Percentiles rank a stretch among this genome's conserved stretches.
Evolutionary conservation across 768 basidiomycete genomes (phyloP).

Genomic region (Clavulina sp.): DNA sequence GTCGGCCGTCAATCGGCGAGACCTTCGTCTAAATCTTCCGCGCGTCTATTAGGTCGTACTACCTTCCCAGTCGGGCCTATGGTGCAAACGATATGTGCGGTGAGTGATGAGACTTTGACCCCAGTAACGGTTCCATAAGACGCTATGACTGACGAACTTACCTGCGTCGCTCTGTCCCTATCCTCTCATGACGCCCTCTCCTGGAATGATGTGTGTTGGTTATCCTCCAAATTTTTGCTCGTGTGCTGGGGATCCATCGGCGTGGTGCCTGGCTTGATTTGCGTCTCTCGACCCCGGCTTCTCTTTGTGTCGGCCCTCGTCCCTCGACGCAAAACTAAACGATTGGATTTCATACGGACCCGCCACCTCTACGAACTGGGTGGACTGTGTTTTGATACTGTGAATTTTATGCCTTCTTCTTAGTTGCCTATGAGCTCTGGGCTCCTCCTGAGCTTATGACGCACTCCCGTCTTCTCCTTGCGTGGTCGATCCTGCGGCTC

Average conservation of each 20-base stretch:
- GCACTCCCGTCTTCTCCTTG: background rate
- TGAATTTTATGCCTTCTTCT: too few species aligned
- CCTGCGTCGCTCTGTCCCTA: background rate
- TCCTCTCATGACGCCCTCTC: too few species aligned
- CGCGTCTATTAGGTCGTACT: slow-evolving; percentile 44
- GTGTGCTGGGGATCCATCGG: too few species aligned
- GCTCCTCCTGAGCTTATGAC: background rate
- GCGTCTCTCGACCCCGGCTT: too few species aligned
- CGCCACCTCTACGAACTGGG: too few species aligned
- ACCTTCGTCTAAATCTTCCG: background rate
- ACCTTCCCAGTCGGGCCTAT: slow-evolving; percentile 50
- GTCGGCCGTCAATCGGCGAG: background rate
- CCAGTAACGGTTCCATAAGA: background rate
- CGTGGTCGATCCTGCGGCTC: slow-evolving; percentile 52
- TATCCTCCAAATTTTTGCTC: too few species aligned
- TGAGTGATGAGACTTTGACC: background rate
- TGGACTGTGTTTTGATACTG: too few species aligned
- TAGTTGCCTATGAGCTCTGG: background rate
- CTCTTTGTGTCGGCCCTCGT: too few species aligned
- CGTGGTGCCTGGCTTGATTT: too few species aligned
- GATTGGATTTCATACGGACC: too few species aligned
- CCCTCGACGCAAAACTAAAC: too few species aligned
- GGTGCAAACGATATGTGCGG: slow-evolving; percentile 78
- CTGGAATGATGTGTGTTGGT: too few species aligned
- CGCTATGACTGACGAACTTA: background rate